Evolutionary conservation across 768 basidiomycete species (phyloP), one percentile per base, ranked within the genome.

Genomic region (Gymnopilus junonius): DNA sequence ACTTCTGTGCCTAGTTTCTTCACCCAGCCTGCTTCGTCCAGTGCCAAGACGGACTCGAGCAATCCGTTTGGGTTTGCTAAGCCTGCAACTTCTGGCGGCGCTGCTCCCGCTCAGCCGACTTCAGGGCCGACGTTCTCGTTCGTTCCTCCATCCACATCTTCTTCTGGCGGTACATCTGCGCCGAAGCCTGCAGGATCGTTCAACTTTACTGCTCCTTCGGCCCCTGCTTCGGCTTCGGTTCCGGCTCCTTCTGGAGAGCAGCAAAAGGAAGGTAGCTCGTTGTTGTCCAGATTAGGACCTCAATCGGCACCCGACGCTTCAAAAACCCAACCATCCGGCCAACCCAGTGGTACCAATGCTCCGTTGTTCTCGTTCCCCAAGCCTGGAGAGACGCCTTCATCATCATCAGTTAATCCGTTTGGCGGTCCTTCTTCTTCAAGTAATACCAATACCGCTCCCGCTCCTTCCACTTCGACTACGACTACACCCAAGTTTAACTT

Each of bases 401-500:
- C 46, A 7, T 43, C 46, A 3, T 20, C 32, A 8, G 12, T 35
- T 21, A 56, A 10, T 31, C 59, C 43, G 37, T 40, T 51, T 53
- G 27, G 37, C 25, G 21, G 46, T 39, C 34, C 57, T 51, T 51
- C 67, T 32, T 59, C 67, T n/a, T 55, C 62, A 14, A 45, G 66
- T 25, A 61, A 40, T 46, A 40, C 58, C 2, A 45, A 10, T 56
- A 34, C 50, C 4, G 25, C 54, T 3, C 12, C 20, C 2, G 15
- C 54, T 20, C 55, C 45, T 43, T 10, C 11, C 8, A 23, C 58
- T 8, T 32, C 71, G 23, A 32, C 69, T 23, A 60, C 66, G 27
- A 62, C 61, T 39, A 21, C 72, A 12, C 62, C 65, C 8, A 68
- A 66, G 27, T 71, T 71, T 55, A 64, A 25, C 56, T 67, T 69